phyloP scores from a whole-genome alignment of 257 asterid genomes.

The Oldenlandia corymbosa region DNA sequence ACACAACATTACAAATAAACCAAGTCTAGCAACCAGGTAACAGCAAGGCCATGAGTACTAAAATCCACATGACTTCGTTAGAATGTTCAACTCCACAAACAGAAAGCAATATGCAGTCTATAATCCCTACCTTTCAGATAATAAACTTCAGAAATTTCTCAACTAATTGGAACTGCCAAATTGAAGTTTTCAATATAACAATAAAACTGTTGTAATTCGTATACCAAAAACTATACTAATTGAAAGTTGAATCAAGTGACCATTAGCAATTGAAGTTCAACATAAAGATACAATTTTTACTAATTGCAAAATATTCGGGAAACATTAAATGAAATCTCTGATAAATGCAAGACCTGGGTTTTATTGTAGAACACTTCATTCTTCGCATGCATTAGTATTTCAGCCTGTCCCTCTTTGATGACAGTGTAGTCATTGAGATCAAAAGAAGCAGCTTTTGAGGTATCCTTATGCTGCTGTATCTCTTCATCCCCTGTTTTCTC shows the following conservation, averaged over 20 bases:
- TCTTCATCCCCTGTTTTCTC: slow-evolving; percentile 37
- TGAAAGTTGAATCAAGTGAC: too few species aligned
- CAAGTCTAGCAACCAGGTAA: not conserved
- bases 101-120: not conserved
- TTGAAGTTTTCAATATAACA: too few species aligned
- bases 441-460: slow-evolving; percentile 29
- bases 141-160: too few species aligned
- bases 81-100: not conserved
- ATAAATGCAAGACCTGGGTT: slow-evolving; percentile 59
- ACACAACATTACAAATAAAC: not conserved
- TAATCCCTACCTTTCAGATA: not conserved
- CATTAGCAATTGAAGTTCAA: not conserved
- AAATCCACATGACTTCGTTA: not conserved
- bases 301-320: too few species aligned
- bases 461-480: slow-evolving; percentile 24
- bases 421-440: slow-evolving; percentile 61
- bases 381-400: slow-evolving; percentile 82
- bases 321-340: too few species aligned
- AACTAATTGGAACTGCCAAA: too few species aligned
- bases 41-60: not conserved
- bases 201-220: too few species aligned
- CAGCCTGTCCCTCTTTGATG: slow-evolving; percentile 92
- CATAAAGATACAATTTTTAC: not conserved
- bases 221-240: too few species aligned
- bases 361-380: slow-evolving; percentile 88